These are phyloP conservation scores for Pseudovirgaria hyperparasitica DNA, from an alignment of 2,329 filamentous ascomycete species.

Conservation along the genomic window DNA sequence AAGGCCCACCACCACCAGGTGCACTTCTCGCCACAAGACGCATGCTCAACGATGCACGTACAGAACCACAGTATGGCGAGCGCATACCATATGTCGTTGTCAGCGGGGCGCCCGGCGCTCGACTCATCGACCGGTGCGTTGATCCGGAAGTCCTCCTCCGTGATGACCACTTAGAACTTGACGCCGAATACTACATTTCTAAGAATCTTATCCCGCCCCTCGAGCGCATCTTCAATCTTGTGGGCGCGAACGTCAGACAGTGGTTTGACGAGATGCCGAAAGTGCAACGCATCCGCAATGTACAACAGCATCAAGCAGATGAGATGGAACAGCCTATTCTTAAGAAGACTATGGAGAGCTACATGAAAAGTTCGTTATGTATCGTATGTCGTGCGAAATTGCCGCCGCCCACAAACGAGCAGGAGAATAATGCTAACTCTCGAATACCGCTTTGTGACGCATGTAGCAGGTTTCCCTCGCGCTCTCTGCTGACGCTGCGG, in stretches of 20 bases:
- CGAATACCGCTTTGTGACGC: slow-evolving; percentile 41
- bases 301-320: slow-evolving; percentile 20
- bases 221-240: slow-evolving; percentile 91
- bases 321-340: slow-evolving; percentile 17
- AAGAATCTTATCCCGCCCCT: slow-evolving; percentile 93
- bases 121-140: slow-evolving; percentile 81
- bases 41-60: slow-evolving; percentile 75
- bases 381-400: slow-evolving; percentile 58
- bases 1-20: slow-evolving; percentile 68
- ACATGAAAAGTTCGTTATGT: slow-evolving; percentile 72
- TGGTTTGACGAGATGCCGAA: slow-evolving; percentile 99
- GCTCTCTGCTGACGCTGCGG: slow-evolving; percentile 53
- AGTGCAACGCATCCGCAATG: slow-evolving; percentile 58
- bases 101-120: slow-evolving; percentile 71
- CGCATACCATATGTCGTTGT: slow-evolving; percentile 90
- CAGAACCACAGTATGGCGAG: slow-evolving; percentile 90
- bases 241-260: slow-evolving; percentile 75
- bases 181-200: slow-evolving; percentile 91
- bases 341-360: slow-evolving; percentile 80
- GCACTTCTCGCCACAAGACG: slow-evolving; percentile 75
- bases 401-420: slow-evolving; percentile 17
- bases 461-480: slow-evolving; percentile 43
- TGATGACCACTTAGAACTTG: slow-evolving; percentile 66
- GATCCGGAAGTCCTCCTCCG: slow-evolving; percentile 70
- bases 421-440: slow-evolving; percentile 9